Evolutionary conservation across 352 stramenopile species (phyloP).

Genomic region (Phytophthora hibernalis): DNA sequence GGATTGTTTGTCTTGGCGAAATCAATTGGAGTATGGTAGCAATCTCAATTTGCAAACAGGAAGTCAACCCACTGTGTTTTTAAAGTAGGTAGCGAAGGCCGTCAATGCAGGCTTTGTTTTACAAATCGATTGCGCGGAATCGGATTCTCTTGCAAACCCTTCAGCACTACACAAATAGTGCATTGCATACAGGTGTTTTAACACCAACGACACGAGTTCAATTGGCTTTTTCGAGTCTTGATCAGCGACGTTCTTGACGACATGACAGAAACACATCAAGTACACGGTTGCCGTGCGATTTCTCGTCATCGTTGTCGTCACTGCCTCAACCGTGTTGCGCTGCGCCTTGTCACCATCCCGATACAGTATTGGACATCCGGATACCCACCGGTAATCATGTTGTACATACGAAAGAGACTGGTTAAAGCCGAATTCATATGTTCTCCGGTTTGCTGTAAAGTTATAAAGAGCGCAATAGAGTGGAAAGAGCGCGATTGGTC

Average conservation of each 20-base stretch:
- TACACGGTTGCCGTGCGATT: neutral
- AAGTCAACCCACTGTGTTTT: slow-evolving; percentile 10
- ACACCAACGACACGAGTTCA: neutral
- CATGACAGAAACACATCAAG: slow-evolving; percentile 11
- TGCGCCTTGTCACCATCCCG: slow-evolving; percentile 7
- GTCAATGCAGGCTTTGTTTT: neutral
- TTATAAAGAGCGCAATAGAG: neutral
- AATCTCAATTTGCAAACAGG: neutral
- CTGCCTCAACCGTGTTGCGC: slow-evolving; percentile 1
- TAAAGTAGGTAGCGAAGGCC: neutral
- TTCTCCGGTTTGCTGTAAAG: neutral
- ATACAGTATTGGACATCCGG: neutral
- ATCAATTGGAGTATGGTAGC: slow-evolving; percentile 1
- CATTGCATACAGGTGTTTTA: neutral
- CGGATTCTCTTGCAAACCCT: neutral
- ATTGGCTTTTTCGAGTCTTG: neutral
- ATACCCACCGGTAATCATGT: neutral
- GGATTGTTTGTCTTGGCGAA: slow-evolving; percentile 10
- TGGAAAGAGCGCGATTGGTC: neutral
- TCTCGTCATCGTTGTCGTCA: neutral
- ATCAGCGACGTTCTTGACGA: slow-evolving; percentile 9
- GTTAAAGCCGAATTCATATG: neutral
- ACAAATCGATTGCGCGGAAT: neutral
- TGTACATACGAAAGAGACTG: neutral
- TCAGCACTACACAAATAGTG: neutral